Percentiles rank a stretch among this genome's conserved stretches.
Evolutionary conservation across 179 eudicot genomes (phyloP).

Genomic region (Sideroxylon spinosum): DNA sequence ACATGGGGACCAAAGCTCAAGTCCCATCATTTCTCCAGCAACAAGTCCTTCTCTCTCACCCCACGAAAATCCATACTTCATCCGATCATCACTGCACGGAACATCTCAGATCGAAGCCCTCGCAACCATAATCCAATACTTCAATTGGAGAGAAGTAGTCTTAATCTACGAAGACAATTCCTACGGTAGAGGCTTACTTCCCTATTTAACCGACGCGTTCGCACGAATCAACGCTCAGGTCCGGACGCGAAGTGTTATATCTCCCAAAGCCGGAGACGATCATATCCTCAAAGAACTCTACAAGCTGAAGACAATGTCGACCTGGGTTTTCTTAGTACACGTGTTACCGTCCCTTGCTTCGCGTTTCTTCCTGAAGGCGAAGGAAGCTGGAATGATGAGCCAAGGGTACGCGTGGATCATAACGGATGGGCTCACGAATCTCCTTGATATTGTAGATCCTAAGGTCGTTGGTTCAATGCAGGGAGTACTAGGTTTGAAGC

Average conservation of each 20-base stretch:
- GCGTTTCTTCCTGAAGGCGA: conserved; percentile 29
- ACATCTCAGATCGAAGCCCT: conserved; percentile 51
- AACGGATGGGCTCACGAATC: conserved; percentile 26
- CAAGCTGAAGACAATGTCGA: conserved; percentile 32
- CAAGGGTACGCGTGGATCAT: conserved; percentile 46
- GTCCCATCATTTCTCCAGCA: conserved; percentile 57
- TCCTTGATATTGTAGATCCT: conserved; percentile 19
- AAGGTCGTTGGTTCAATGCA: conserved; percentile 35
- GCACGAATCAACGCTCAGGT: conserved; percentile 18
- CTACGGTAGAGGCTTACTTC: conserved; percentile 48
- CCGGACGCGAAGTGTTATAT: conserved; percentile 24
- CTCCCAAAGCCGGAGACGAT: conserved; percentile 26
- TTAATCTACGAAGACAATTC: conserved; percentile 44
- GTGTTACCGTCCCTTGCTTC: conserved; percentile 24
- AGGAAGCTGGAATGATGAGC: conserved; percentile 36
- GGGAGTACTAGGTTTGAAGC: conserved; percentile 48
- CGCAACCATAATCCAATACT: conserved; percentile 44
- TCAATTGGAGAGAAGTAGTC: conserved; percentile 53
- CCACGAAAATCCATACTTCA: conserved; percentile 39
- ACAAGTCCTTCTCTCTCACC: conserved; percentile 54
- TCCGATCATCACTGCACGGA: conserved; percentile 40
- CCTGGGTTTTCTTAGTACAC: conserved; percentile 42
- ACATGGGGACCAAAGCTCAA: conserved; percentile 44
- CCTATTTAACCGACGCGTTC: conserved; percentile 34
- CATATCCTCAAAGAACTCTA: conserved; percentile 26